Percentiles rank a stretch among this genome's conserved stretches.
These are phyloP conservation scores for Cerioporus squamosus DNA, from an alignment of 1,284 basidiomycete species.

Conservation along the genomic window DNA sequence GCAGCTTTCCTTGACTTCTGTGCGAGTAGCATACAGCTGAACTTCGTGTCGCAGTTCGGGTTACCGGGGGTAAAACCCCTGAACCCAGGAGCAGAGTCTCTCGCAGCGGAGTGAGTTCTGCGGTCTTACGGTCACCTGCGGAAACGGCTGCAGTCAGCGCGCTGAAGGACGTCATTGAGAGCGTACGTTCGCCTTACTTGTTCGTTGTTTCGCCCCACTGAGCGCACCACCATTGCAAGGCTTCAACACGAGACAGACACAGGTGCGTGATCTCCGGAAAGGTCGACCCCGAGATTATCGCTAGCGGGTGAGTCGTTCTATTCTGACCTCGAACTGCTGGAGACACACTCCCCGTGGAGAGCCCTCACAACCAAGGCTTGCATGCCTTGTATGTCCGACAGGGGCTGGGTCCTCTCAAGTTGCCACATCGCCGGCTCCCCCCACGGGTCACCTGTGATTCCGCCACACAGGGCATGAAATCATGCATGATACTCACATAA, in stretches of 20 bases:
- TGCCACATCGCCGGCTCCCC: too few relatives aligned
- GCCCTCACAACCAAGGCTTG: too few relatives aligned
- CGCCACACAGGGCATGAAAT: too few relatives aligned
- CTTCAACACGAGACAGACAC: slow-evolving; percentile 9
- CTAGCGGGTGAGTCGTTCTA: slow-evolving; percentile 12
- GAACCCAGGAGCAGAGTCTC: slow-evolving; percentile 18
- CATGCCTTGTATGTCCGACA: too few relatives aligned
- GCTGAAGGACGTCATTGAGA: slow-evolving; percentile 13
- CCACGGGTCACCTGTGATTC: too few relatives aligned
- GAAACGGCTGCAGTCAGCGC: slow-evolving; percentile 13
- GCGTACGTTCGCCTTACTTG: neutral
- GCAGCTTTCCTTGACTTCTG: too few relatives aligned
- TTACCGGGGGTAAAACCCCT: slow-evolving; percentile 19
- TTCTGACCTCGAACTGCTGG: neutral
- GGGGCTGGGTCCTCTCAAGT: too few relatives aligned
- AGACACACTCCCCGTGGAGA: too few relatives aligned
- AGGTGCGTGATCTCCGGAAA: slow-evolving; percentile 21
- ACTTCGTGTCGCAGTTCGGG: slow-evolving; percentile 10
- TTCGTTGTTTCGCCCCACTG: neutral
- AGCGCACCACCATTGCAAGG: neutral
- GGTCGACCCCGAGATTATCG: slow-evolving; percentile 17
- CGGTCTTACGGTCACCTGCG: slow-evolving; percentile 9
- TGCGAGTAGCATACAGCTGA: neutral
- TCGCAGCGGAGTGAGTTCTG: slow-evolving; percentile 13
- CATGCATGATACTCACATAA: neutral